phyloP scores from a whole-genome alignment of 306 rosid genomes.

The Inga laurina region DNA sequence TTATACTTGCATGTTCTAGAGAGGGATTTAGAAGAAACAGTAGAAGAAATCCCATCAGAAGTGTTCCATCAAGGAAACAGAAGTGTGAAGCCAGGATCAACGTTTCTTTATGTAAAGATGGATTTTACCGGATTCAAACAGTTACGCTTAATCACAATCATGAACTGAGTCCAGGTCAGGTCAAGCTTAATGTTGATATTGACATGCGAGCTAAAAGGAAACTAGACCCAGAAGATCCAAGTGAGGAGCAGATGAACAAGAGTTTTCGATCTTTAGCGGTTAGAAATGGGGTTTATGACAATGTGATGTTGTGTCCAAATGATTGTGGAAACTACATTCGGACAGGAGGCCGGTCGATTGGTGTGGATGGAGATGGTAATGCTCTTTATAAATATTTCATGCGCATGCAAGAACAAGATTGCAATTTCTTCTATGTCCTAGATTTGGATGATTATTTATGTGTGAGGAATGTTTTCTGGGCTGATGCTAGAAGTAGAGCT shows the following conservation, averaged over 20 bases:
- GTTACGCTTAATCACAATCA: conserved; percentile 32
- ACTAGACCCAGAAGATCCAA: conserved; percentile 1
- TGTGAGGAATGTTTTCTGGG: conserved; percentile 36
- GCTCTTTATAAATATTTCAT: conserved; percentile 35
- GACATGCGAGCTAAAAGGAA: conserved; percentile 23
- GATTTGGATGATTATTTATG: conserved; percentile 33
- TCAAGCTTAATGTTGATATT: conserved; percentile 10
- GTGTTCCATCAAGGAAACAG: conserved; percentile 21
- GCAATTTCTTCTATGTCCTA: conserved; percentile 32
- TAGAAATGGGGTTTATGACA: background rate
- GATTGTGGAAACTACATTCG: conserved; percentile 11
- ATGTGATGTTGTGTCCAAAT: background rate
- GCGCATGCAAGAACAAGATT: conserved; percentile 37
- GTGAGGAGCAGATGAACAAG: conserved; percentile 8
- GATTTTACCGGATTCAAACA: conserved; percentile 16
- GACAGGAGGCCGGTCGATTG: conserved; percentile 7
- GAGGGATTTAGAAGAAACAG: conserved; percentile 12
- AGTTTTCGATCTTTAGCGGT: background rate
- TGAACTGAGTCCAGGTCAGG: conserved; percentile 13
- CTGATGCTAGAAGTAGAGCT: conserved; percentile 39
- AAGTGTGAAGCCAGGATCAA: conserved; percentile 33
- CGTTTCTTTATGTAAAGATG: conserved; percentile 28
- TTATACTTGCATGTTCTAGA: conserved; percentile 31
- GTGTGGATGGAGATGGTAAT: conserved; percentile 31
- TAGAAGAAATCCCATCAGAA: conserved; percentile 7